These are phyloP conservation scores for Plantago major DNA, from an alignment of 257 asterid genomes.

Conservation along the genomic window DNA sequence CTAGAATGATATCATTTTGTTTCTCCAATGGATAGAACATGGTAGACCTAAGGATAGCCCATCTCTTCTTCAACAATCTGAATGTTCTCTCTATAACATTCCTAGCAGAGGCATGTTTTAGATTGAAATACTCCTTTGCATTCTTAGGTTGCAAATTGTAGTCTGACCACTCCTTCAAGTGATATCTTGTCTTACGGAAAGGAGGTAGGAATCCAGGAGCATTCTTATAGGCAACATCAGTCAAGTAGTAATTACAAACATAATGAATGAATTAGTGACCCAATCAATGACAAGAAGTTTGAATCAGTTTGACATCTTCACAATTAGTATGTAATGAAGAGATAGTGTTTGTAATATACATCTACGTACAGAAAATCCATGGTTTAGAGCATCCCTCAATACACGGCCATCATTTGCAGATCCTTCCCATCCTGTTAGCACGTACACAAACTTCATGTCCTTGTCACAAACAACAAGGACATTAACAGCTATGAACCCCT, in stretches of 20 bases:
- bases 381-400: neutral
- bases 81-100: neutral
- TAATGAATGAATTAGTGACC: neutral
- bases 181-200: neutral
- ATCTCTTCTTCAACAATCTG: neutral
- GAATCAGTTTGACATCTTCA: neutral
- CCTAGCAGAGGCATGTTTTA: neutral
- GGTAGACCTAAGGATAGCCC: neutral
- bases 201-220: neutral
- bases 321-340: too few relatives aligned
- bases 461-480: constrained; percentile 2
- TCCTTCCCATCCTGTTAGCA: neutral
- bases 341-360: too few relatives aligned
- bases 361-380: too few relatives aligned
- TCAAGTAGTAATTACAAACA: neutral
- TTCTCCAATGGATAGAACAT: neutral
- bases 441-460: neutral
- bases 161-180: neutral
- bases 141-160: neutral
- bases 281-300: too few relatives aligned
- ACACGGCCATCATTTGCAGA: neutral
- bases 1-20: neutral
- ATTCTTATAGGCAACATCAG: constrained; percentile 4
- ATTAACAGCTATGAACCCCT: neutral
- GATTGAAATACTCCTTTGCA: neutral